A percentile compares a stretch with the other conserved stretches of the same genome.
These are phyloP conservation scores for Alectoria sarmentosa DNA, from an alignment of 495 filamentous ascomycete species.

Conservation along the genomic window DNA sequence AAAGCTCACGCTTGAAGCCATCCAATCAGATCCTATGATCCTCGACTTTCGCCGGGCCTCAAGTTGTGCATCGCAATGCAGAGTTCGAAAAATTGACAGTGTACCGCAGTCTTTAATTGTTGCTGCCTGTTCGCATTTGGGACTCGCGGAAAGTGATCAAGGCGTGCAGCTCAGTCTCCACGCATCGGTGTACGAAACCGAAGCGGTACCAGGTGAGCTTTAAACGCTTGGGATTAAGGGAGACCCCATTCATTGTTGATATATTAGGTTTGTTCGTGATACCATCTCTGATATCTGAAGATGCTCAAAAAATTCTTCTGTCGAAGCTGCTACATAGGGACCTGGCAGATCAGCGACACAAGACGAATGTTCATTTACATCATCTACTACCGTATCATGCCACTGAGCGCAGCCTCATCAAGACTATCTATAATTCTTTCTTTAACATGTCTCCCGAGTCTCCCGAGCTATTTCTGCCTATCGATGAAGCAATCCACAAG, in stretches of 20 bases:
- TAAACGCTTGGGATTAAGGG: background rate
- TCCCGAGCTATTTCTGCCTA: constrained; percentile 43
- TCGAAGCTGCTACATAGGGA: constrained; percentile 69
- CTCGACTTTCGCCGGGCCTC: constrained; percentile 38
- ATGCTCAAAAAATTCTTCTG: constrained; percentile 60
- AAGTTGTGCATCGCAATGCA: constrained; percentile 14
- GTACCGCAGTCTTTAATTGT: constrained; percentile 5
- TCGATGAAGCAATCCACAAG: constrained; percentile 60
- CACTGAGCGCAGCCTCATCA: constrained; percentile 7
- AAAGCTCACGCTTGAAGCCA: constrained; percentile 35
- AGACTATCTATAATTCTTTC: constrained; percentile 35
- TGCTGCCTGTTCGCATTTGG: constrained; percentile 17
- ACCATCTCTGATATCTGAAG: constrained; percentile 61
- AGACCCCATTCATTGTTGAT: background rate
- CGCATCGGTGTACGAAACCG: constrained; percentile 16
- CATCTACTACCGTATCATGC: constrained; percentile 65
- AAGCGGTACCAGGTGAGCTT: constrained; percentile 34
- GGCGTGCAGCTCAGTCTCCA: background rate
- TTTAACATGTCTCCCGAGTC: constrained; percentile 38
- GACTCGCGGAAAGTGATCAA: background rate
- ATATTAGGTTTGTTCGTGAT: constrained; percentile 62
- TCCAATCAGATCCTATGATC: constrained; percentile 42
- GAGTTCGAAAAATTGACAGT: background rate
- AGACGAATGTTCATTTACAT: constrained; percentile 83
- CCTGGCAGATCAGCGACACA: constrained; percentile 63